phyloP scores from a whole-genome alignment of 257 asterid genomes.

The Fraxinus americana region DNA sequence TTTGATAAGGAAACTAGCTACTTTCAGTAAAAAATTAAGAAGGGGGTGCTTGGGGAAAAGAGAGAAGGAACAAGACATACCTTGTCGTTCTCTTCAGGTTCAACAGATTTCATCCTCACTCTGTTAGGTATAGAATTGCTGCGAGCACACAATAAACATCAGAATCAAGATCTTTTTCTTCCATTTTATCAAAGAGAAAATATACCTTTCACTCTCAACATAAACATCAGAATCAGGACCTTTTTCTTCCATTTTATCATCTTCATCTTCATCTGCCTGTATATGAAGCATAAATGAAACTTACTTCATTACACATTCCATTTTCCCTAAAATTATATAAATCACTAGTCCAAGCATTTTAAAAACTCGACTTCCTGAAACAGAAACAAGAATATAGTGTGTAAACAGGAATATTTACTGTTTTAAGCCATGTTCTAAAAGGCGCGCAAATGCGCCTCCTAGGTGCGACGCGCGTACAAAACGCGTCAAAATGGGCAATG shows the following conservation, averaged over 20 bases:
- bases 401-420: too few relatives aligned
- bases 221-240: slow-evolving; percentile 39
- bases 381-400: not conserved
- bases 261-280: slow-evolving; percentile 47
- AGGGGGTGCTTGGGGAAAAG: too few relatives aligned
- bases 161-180: not conserved
- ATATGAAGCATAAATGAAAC: not conserved
- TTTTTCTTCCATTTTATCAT: slow-evolving; percentile 43
- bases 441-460: too few relatives aligned
- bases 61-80: not conserved
- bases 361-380: not conserved
- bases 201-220: slow-evolving; percentile 42
- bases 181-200: not conserved
- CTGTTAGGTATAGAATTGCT: slow-evolving; percentile 33
- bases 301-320: not conserved
- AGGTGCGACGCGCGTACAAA: too few relatives aligned
- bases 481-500: too few relatives aligned
- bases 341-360: not conserved
- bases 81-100: not conserved
- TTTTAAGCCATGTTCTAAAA: too few relatives aligned
- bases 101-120: slow-evolving; percentile 13
- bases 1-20: too few relatives aligned
- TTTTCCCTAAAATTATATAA: not conserved
- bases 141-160: slow-evolving; percentile 9
- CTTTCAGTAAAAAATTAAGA: too few relatives aligned